phyloP scores from a whole-genome alignment of 192 early-diverging fungal genomes.

The Phlyctochytrium arcticum region DNA sequence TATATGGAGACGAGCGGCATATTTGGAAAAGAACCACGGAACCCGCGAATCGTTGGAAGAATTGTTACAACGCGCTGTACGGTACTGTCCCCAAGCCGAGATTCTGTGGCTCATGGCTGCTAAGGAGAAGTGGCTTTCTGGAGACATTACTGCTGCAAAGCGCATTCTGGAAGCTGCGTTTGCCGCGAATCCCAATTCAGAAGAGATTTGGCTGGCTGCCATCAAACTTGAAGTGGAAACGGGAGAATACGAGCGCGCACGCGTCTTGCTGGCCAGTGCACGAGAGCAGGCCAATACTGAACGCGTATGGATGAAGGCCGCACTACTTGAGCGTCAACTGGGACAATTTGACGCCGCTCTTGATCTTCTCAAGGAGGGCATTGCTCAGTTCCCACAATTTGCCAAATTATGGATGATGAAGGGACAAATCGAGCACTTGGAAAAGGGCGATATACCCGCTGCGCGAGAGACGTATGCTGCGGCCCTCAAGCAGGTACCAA shows the following conservation, averaged over 20 bases:
- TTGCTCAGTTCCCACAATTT: conserved; percentile 67
- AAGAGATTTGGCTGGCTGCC: conserved; percentile 92
- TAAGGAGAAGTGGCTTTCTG: conserved; percentile 87
- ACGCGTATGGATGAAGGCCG: conserved; percentile 94
- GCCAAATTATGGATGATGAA: conserved; percentile 95
- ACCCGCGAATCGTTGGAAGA: conserved; percentile 68
- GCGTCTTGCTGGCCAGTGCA: conserved; percentile 69
- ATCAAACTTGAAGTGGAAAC: conserved; percentile 95
- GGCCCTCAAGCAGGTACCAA: conserved; percentile 74
- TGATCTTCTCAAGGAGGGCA: conserved; percentile 58
- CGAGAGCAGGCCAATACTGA: conserved; percentile 70
- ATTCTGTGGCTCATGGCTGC: conserved; percentile 96
- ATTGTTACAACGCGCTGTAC: conserved; percentile 79
- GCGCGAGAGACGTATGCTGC: conserved; percentile 71
- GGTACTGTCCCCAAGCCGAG: conserved; percentile 86
- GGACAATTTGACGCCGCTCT: conserved; percentile 63
- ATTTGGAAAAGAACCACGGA: conserved; percentile 82
- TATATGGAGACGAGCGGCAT: conserved; percentile 83
- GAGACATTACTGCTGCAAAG: conserved; percentile 79
- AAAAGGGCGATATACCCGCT: conserved; percentile 49
- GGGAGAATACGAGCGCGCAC: conserved; percentile 71
- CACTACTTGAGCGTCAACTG: conserved; percentile 77
- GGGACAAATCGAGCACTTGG: conserved; percentile 69
- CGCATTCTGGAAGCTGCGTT: conserved; percentile 82
- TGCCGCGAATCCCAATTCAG: conserved; percentile 83